Conservation (phyloP, 129 eudicot species). For the Gnaphalium uliginosum region DNA sequence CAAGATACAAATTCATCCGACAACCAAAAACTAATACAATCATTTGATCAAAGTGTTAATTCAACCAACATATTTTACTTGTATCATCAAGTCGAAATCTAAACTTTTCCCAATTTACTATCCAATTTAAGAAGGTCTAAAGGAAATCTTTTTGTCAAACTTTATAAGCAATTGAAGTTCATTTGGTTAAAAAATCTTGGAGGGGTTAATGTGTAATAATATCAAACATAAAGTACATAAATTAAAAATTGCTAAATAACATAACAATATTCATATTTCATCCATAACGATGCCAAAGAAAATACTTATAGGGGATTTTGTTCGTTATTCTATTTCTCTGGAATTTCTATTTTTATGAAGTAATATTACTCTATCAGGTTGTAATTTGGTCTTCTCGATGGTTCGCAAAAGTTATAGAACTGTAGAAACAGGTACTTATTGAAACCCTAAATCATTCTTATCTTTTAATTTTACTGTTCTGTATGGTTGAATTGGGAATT, state of each 20-base stretch:
- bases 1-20: constrained; percentile 33
- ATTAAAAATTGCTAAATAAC: background rate
- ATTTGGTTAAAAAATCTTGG: background rate
- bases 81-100: constrained; percentile 13
- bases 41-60: no score
- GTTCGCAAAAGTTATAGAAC: constrained; percentile 32
- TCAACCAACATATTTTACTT: constrained; percentile 16
- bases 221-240: constrained; percentile 9
- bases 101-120: constrained; percentile 37
- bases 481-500: constrained; percentile 12
- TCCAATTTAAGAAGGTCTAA: no score
- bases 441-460: background rate
- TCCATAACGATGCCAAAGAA: background rate
- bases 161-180: no score
- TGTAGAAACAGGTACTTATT: constrained; percentile 26
- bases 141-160: no score
- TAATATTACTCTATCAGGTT: constrained; percentile 14
- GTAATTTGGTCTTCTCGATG: constrained; percentile 20
- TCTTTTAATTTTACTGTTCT: constrained; percentile 1
- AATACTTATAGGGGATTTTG: no score
- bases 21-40: constrained; percentile 26
- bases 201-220: constrained; percentile 7
- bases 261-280: background rate
- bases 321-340: background rate
- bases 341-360: background rate